Percentiles rank a stretch among this genome's conserved stretches.
Conservation (phyloP, 768 basidiomycete species). For the Antrodiella citrinella region DNA sequence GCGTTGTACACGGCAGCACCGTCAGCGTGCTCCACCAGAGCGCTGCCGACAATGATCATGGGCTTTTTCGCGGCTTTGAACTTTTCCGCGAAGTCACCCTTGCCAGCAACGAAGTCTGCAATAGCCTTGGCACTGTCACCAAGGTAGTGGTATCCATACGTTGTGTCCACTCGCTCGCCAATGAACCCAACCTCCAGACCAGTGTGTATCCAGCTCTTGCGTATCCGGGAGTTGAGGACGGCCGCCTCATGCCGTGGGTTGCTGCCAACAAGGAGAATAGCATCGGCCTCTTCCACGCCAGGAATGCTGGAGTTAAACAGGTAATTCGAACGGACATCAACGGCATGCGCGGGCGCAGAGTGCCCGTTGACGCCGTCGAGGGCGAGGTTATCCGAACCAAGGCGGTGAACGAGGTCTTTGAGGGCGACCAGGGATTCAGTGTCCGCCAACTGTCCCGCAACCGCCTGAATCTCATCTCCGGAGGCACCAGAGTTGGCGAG, state of each 20-base stretch:
- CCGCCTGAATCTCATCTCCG: constrained; percentile 89
- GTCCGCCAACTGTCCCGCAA: constrained; percentile 90
- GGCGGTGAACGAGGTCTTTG: constrained; percentile 86
- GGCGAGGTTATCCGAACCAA: constrained; percentile 91
- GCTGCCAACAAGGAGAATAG: constrained; percentile 87
- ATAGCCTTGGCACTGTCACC: constrained; percentile 71
- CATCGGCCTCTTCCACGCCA: constrained; percentile 86
- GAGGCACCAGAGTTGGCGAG: constrained; percentile 71
- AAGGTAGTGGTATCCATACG: constrained; percentile 90
- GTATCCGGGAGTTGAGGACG: constrained; percentile 93
- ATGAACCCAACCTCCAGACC: constrained; percentile 83
- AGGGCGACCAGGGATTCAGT: constrained; percentile 89
- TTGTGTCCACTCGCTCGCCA: constrained; percentile 84
- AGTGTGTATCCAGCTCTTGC: constrained; percentile 89
- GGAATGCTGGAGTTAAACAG: constrained; percentile 93
- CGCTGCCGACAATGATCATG: constrained; percentile 88
- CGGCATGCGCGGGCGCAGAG: constrained; percentile 63
- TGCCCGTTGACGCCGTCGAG: constrained; percentile 69
- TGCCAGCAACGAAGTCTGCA: constrained; percentile 69
- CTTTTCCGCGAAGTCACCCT: constrained; percentile 72
- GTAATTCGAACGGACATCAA: constrained; percentile 93
- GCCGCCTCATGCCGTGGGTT: constrained; percentile 97
- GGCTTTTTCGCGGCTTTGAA: constrained; percentile 89
- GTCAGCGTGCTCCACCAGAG: constrained; percentile 77
- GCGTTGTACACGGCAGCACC: constrained; percentile 70